Percentiles rank a stretch among this genome's conserved stretches.
Evolutionary conservation across 2,329 filamentous ascomycete genomes (phyloP).

Genomic region (Septoria linicola): DNA sequence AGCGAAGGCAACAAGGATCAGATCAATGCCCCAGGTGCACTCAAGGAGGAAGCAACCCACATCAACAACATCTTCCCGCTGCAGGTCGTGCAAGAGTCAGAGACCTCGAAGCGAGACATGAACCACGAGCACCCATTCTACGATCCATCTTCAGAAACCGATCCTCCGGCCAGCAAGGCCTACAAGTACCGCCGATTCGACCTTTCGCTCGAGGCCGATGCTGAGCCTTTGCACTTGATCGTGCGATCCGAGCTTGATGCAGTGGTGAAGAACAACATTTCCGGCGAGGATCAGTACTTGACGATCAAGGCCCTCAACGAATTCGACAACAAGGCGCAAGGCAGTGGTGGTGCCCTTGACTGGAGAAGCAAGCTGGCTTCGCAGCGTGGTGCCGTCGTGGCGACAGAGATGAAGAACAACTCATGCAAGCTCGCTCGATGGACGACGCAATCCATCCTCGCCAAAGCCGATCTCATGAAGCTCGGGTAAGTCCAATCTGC

Average conservation of each 20-base stretch:
- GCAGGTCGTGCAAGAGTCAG: constrained; percentile 85
- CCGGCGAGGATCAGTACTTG: constrained; percentile 85
- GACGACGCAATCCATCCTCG: constrained; percentile 95
- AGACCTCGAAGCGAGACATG: constrained; percentile 78
- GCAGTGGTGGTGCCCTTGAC: constrained; percentile 90
- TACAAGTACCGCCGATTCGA: constrained; percentile 99
- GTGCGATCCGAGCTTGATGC: constrained; percentile 95
- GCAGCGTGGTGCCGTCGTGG: constrained; percentile 94
- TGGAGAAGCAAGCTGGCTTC: constrained; percentile 93
- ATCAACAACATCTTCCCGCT: constrained; percentile 99
- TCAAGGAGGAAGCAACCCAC: constrained; percentile 96
- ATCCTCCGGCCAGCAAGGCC: constrained; percentile 89
- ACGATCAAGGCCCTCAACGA: constrained; percentile 97
- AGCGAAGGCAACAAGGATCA: constrained; percentile 89
- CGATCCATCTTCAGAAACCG: constrained; percentile 86
- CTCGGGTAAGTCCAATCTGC: constrained; percentile 66
- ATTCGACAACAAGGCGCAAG: constrained; percentile 97
- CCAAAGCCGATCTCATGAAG: constrained; percentile 98
- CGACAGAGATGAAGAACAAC: constrained; percentile 99
- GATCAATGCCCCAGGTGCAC: constrained; percentile 88
- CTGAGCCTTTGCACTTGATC: constrained; percentile 88
- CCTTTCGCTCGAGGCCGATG: constrained; percentile 82
- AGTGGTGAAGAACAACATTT: constrained; percentile 90
- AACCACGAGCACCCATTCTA: constrained; percentile 94
- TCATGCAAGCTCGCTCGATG: constrained; percentile 96